Evolutionary conservation across 2,329 filamentous ascomycete genomes (phyloP), one percentile per base, ranked within the genome.

Genomic region (Paracorniculantispora psalliotae): DNA sequence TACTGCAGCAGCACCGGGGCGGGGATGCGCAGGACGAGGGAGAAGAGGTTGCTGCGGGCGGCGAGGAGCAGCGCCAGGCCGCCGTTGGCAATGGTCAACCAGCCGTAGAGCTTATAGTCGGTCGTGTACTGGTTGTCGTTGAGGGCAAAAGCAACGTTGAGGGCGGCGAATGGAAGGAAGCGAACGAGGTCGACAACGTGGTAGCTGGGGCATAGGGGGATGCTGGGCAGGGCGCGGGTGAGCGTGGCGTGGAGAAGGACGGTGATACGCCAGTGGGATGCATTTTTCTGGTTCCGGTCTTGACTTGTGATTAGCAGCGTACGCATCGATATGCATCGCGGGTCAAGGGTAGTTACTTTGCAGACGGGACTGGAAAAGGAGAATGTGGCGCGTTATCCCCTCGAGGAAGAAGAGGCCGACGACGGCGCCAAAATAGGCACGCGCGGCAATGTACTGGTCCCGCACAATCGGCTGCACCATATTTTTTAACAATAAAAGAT

Each of bases 21-120:
- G 12, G 65, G 65, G 10, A 67, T 61, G n/a, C 65, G 63, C 21
- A 65, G 62, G 7, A 64, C 39, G 3, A 63, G 21, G 44, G 60
- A 35, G 39, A 67, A 63, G 43, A 65, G 65, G 51, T 67, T 68
- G 15, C 58, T 62, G 21, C 66, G 65, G 6, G 66, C 39, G n/a
- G 63, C 61, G 6, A 66, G 17, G 33, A 68, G 65, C 2, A 68
- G 61, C 2, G 60, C 61, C 1, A 68, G 60, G n/a, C 66, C 66
- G 17, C 62, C 66, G 46, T 68, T 68, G 30, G 66, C 62, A 28
- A 68, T 66, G 50, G 59, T 61, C 10, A 68, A 63, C 66, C 66
- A 68, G 59, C 66, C 66, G 44, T 67, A 68, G 9, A 67, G 63
- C 48, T 64, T 66, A 52, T 66, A 68, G 51, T 68, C 65, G 12